Conservation (phyloP, 768 basidiomycete genomes). For the Macrolepiota albuminosa region DNA sequence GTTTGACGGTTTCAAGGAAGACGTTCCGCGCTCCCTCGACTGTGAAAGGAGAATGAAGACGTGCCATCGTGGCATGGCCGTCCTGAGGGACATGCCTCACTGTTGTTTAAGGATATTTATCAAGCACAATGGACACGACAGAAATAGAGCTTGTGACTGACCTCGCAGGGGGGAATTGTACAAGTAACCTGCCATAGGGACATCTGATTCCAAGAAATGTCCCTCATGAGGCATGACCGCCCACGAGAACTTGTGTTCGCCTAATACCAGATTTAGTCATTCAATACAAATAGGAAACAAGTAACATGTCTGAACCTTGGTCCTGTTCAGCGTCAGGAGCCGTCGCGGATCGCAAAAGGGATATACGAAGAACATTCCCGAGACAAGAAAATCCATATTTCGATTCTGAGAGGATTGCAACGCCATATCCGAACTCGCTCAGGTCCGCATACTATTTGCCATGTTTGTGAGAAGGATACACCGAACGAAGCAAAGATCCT, state of each 20-base stretch:
- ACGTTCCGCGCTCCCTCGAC: slow-evolving; percentile 75
- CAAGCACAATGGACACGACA: background rate
- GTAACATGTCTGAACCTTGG: slow-evolving; percentile 49
- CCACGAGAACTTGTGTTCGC: slow-evolving; percentile 82
- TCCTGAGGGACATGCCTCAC: slow-evolving; percentile 29
- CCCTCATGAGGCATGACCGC: slow-evolving; percentile 86
- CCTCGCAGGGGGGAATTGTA: slow-evolving; percentile 81
- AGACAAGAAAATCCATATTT: slow-evolving; percentile 91
- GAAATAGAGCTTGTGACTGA: slow-evolving; percentile 25
- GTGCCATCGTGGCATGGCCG: slow-evolving; percentile 23
- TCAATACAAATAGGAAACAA: background rate
- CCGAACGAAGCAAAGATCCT: background rate
- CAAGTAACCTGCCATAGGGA: slow-evolving; percentile 72
- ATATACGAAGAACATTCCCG: slow-evolving; percentile 84
- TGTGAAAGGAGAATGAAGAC: slow-evolving; percentile 50
- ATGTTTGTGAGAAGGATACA: background rate
- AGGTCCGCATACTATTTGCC: slow-evolving; percentile 40
- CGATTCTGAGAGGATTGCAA: slow-evolving; percentile 90
- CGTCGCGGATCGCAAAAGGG: slow-evolving; percentile 86
- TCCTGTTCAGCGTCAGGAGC: slow-evolving; percentile 90
- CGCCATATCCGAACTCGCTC: slow-evolving; percentile 93
- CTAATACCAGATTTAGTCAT: slow-evolving; percentile 26
- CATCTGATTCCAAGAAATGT: slow-evolving; percentile 88
- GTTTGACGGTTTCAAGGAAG: slow-evolving; percentile 91
- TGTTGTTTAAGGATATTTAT: slow-evolving; percentile 3